Evolutionary conservation across 371 early-diverging fungal genomes (phyloP).

Genomic region (Circinella umbellata): DNA sequence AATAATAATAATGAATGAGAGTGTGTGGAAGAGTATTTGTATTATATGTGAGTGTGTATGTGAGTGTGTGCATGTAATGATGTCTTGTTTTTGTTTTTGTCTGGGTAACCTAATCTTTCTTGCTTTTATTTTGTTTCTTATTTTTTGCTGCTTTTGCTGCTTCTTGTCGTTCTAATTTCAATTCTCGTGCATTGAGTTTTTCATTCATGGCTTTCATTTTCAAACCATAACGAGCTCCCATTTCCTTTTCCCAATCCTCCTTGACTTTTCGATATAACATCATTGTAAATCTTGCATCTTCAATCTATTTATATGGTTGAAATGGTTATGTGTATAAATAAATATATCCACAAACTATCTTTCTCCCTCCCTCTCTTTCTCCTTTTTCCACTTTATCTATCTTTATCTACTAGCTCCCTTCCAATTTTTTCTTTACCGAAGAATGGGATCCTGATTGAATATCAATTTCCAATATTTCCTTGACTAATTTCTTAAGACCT

Average conservation of each 20-base stretch:
- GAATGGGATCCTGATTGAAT: conserved; percentile 93
- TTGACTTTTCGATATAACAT: conserved; percentile 82
- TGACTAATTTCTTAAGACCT: conserved; percentile 77
- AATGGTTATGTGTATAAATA: no score
- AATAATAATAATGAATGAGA: background rate
- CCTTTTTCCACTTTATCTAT: no score
- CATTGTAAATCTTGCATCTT: conserved; percentile 93
- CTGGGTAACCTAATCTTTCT: conserved; percentile 6
- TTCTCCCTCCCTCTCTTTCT: no score
- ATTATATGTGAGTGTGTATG: background rate
- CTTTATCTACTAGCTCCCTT: background rate
- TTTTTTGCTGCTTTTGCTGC: conserved; percentile 7
- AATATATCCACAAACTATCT: no score
- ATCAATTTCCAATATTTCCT: conserved; percentile 71
- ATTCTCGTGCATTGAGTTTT: conserved; percentile 16
- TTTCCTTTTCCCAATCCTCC: conserved; percentile 79
- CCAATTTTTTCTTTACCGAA: conserved; percentile 57
- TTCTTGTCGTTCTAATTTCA: conserved; percentile 8
- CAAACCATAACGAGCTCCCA: conserved; percentile 34
- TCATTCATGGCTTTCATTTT: conserved; percentile 24
- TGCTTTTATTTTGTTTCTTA: conserved; percentile 17
- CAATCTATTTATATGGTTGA: conserved; percentile 47
- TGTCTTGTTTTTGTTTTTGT: no score
- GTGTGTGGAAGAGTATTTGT: background rate
- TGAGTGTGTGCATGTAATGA: no score